phyloP scores from a whole-genome alignment of 2,329 filamentous ascomycete genomes.

The Tolypocladium tundrense region DNA sequence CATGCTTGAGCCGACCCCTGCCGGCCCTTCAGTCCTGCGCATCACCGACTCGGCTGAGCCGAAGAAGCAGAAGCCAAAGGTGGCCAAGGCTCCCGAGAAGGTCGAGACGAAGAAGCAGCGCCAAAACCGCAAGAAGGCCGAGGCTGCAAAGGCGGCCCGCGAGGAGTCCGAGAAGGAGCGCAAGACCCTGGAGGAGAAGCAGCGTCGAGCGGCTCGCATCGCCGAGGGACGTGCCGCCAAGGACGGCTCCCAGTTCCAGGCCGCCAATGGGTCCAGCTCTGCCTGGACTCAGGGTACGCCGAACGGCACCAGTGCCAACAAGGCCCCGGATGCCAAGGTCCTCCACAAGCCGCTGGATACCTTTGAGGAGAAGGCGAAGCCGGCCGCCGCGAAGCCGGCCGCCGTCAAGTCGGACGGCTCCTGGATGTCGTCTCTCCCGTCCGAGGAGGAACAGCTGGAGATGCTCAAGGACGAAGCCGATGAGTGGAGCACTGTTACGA shows the following conservation, averaged over 20 bases:
- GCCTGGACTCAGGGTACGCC: conserved; percentile 30
- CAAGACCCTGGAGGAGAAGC: conserved; percentile 67
- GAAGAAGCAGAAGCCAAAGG: conserved; percentile 54
- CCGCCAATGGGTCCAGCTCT: conserved; percentile 30
- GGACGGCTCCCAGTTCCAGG: conserved; percentile 58
- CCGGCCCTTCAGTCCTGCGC: conserved; percentile 65
- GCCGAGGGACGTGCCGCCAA: conserved; percentile 74
- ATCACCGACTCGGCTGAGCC: conserved; percentile 54
- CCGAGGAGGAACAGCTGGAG: conserved; percentile 54
- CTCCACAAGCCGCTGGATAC: conserved; percentile 47
- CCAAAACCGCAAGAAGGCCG: conserved; percentile 82
- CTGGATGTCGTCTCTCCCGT: conserved; percentile 43
- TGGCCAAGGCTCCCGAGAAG: conserved; percentile 51
- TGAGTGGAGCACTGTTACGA: conserved; percentile 52
- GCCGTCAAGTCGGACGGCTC: conserved; percentile 23
- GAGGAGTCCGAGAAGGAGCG: conserved; percentile 73
- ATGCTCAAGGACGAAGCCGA: conserved; percentile 39
- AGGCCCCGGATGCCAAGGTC: conserved; percentile 21
- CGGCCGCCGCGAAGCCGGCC: conserved; percentile 14
- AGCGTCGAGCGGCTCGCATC: conserved; percentile 71
- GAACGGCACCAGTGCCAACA: conserved; percentile 18
- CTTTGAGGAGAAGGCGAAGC: conserved; percentile 33
- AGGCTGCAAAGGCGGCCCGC: conserved; percentile 63
- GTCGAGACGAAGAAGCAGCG: conserved; percentile 90
- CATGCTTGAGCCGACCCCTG: conserved; percentile 70